These are phyloP conservation scores for Neurospora sublineolata DNA, from an alignment of 495 filamentous ascomycete species.

Conservation along the genomic window DNA sequence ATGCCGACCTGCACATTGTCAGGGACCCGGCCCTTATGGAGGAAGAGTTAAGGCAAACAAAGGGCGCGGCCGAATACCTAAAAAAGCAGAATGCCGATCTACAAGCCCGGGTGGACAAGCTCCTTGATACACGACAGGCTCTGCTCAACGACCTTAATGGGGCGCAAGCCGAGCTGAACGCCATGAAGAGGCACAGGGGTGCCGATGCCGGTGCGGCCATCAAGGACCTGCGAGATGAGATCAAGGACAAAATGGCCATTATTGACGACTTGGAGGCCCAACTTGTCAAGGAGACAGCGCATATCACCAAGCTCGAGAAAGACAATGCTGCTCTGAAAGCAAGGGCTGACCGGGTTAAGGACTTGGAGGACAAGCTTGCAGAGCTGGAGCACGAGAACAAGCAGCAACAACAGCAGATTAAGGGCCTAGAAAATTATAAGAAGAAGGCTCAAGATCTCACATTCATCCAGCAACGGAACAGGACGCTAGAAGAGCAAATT, in stretches of 20 bases:
- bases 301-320: slow-evolving; percentile 24
- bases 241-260: slow-evolving; percentile 26
- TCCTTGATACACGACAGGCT: slow-evolving; percentile 19
- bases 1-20: slow-evolving; percentile 2
- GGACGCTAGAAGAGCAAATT: slow-evolving; percentile 34
- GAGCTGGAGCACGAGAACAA: slow-evolving; percentile 62
- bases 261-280: slow-evolving; percentile 27
- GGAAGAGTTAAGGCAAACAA: slow-evolving; percentile 21
- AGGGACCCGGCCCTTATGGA: slow-evolving; percentile 24
- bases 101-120: slow-evolving; percentile 23
- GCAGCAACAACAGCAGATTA: slow-evolving; percentile 68
- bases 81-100: slow-evolving; percentile 24
- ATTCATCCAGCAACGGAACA: slow-evolving; percentile 28
- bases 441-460: slow-evolving; percentile 58
- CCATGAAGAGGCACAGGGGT: slow-evolving; percentile 19
- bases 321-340: slow-evolving; percentile 35
- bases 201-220: slow-evolving; percentile 17
- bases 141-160: slow-evolving; percentile 15
- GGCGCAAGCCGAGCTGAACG: slow-evolving; percentile 20
- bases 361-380: slow-evolving; percentile 42
- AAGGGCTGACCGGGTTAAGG: slow-evolving; percentile 31
- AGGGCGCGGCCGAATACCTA: slow-evolving; percentile 16
- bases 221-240: slow-evolving; percentile 30
- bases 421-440: slow-evolving; percentile 60
- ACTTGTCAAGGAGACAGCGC: slow-evolving; percentile 23